Evolutionary conservation across 164 flowering plant genomes (phyloP), one percentile per base, ranked within the genome.

Genomic region (Santalum album): DNA sequence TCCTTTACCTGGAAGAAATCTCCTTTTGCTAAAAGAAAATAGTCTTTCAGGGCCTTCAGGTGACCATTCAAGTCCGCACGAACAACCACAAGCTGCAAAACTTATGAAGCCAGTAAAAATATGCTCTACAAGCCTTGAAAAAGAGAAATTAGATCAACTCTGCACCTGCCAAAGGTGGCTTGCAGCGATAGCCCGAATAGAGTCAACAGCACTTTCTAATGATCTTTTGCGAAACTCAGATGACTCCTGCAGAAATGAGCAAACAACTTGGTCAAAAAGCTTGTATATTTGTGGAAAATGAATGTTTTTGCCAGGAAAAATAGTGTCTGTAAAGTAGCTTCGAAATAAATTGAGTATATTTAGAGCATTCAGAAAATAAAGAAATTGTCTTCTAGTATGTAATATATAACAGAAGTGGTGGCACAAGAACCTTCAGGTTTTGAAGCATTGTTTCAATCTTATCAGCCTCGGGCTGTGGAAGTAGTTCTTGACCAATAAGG

Each of bases 161-260:
- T 60, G 57, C 51, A 92, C 99, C 99, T 94, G 99, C 97, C 97
- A 94, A 68, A 92, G 96, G 78, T 85, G 96, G 73, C 86, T 82
- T 46, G 99, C 99, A 53, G 99, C 95, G 66, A 81, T 75, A 24
- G 84, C 75, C 32, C 87, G 78, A 54, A 87, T 75, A 27, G 96
- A 80, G 68, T 83, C 92, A 58, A 87, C 71, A 45, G 84, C 84
- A 67, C 60, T 61, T 66, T 89, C 97, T 73, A 94, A 94, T 68
- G 95, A 82, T 68, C 99, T 80, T 72, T 80, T 92, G 72, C 82
- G 97, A 67, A 94, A 94, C 70, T 94, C 99, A 48, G 99, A 69
- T 49, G 95, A 76, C 45, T 85, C 97, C 99, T 89, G 71, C 71
- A 68, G 14, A 64, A 12, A 35, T 63, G 20, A 53, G 16, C n/a